Conservation (phyloP, 2,329 filamentous ascomycete species). For the Trichophyton equinum region DNA sequence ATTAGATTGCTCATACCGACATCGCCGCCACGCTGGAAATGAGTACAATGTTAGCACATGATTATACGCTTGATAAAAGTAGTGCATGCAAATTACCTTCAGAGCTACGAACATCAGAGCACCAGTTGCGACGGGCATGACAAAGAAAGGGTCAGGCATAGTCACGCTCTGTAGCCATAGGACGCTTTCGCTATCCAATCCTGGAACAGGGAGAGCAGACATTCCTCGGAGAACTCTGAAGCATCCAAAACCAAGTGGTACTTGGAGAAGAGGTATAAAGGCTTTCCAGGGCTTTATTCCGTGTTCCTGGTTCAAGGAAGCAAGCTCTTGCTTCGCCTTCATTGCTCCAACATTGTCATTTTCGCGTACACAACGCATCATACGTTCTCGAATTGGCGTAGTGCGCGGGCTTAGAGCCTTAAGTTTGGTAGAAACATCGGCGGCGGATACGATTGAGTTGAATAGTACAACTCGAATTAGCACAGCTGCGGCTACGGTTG, state of each 20-base stretch:
- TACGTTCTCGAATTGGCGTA: constrained; percentile 44
- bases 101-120: constrained; percentile 46
- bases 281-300: constrained; percentile 43
- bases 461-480: constrained; percentile 53
- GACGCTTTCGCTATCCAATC: constrained; percentile 55
- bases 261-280: constrained; percentile 47
- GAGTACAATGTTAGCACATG: not conserved
- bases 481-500: constrained; percentile 55
- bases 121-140: constrained; percentile 55
- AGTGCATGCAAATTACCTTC: constrained; percentile 35
- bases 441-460: constrained; percentile 50
- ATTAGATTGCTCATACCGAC: constrained; percentile 23
- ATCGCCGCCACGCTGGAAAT: constrained; percentile 24
- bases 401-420: constrained; percentile 47
- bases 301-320: constrained; percentile 39
- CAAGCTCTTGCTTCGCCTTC: constrained; percentile 38
- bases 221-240: constrained; percentile 68
- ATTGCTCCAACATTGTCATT: constrained; percentile 40
- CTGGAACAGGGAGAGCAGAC: constrained; percentile 66
- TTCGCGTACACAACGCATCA: constrained; percentile 33
- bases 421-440: constrained; percentile 51
- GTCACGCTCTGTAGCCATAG: constrained; percentile 74
- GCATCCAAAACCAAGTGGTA: constrained; percentile 65
- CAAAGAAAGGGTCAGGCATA: constrained; percentile 59
- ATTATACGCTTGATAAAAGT: not conserved